Evolutionary conservation across 768 basidiomycete genomes (phyloP).

Genomic region (Paxillus ammoniavirescens): DNA sequence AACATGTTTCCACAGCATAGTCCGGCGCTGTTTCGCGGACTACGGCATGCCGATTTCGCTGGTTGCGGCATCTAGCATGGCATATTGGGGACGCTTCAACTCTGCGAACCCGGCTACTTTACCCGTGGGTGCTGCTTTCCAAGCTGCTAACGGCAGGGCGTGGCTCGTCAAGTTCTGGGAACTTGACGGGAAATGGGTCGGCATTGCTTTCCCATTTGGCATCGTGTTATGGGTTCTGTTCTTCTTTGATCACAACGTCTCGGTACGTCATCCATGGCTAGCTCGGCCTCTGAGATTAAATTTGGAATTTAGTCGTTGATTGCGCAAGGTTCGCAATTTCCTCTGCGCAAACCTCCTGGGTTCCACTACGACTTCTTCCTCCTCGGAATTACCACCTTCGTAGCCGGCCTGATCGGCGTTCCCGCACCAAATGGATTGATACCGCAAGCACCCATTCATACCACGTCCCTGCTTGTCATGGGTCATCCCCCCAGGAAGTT

Average conservation of each 20-base stretch:
- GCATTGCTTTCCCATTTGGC: conserved; percentile 87
- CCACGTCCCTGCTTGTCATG: no score
- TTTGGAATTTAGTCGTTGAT: no score
- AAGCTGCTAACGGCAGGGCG: conserved; percentile 64
- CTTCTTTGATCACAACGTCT: conserved; percentile 1
- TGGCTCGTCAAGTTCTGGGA: conserved; percentile 93
- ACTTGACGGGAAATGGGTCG: conserved; percentile 85
- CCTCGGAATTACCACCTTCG: no score
- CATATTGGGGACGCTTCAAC: conserved; percentile 80
- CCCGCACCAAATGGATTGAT: no score
- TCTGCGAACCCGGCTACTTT: conserved; percentile 58
- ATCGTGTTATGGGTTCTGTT: conserved; percentile 87
- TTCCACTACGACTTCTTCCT: no score
- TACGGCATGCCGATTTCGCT: conserved; percentile 92
- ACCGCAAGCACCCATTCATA: no score
- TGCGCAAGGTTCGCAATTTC: no score
- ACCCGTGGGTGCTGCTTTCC: conserved; percentile 67
- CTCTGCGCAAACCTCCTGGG: no score
- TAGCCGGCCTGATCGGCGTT: no score
- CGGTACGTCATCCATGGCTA: no score
- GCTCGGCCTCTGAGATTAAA: no score
- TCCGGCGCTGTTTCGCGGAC: conserved; percentile 75
- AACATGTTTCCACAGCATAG: conserved; percentile 67
- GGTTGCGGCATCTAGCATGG: conserved; percentile 70
- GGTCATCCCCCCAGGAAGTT: no score